Conservation (phyloP, 1,284 basidiomycete species). For the Boletellus sp. region DNA sequence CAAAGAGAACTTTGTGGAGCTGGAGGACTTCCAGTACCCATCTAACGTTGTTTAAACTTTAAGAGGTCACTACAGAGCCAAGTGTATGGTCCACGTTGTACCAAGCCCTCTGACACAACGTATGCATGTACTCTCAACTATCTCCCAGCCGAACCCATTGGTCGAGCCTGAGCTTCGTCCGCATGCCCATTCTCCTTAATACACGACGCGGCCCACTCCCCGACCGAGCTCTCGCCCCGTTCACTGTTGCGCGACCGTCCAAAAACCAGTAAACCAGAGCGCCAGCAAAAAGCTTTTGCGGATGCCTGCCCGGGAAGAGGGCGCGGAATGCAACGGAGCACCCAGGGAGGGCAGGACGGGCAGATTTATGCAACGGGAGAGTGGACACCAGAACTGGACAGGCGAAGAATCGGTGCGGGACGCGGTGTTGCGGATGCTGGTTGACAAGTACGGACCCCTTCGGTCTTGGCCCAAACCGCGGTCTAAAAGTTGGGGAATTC, state of each 20-base stretch:
- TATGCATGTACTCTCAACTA: too few species aligned
- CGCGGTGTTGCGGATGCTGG: slow-evolving; percentile 78
- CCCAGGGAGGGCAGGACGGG: slow-evolving; percentile 10
- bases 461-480: slow-evolving; percentile 59
- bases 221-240: slow-evolving; percentile 1
- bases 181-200: neutral
- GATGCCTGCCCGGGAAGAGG: slow-evolving; percentile 64
- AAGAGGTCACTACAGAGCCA: too few species aligned
- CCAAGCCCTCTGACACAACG: too few species aligned
- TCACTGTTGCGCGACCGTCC: neutral
- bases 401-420: slow-evolving; percentile 74
- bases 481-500: slow-evolving; percentile 70
- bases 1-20: slow-evolving; percentile 90
- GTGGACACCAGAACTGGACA: slow-evolving; percentile 63
- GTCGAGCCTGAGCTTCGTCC: neutral
- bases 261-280: slow-evolving; percentile 1
- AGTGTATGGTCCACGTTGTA: neutral
- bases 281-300: slow-evolving; percentile 50
- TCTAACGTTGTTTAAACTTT: slow-evolving; percentile 68
- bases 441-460: slow-evolving; percentile 79
- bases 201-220: neutral
- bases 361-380: slow-evolving; percentile 34
- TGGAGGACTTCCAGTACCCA: slow-evolving; percentile 79
- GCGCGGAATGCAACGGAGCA: too few species aligned
- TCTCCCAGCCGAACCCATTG: too few species aligned